Conservation (phyloP, 352 stramenopile genomes). For the Peronospora tabacina region DNA sequence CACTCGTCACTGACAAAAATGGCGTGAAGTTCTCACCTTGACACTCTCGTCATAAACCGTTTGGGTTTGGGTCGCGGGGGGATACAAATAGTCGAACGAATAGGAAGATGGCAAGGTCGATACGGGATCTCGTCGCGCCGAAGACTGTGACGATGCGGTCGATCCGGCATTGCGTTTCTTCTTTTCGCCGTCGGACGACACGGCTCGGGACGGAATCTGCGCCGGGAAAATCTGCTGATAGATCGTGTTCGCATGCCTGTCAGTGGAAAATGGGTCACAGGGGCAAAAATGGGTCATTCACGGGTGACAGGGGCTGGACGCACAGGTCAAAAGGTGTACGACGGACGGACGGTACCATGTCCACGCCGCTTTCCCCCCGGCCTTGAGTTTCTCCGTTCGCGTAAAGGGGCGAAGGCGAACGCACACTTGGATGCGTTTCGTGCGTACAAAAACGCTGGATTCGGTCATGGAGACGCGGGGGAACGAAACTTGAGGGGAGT, state of each 20-base stretch:
- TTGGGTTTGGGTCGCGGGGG: slow-evolving; percentile 52
- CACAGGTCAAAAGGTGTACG: background rate
- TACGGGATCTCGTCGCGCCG: slow-evolving; percentile 14
- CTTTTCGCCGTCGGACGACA: slow-evolving; percentile 11
- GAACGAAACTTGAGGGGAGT: slow-evolving; percentile 4
- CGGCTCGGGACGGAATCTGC: slow-evolving; percentile 34
- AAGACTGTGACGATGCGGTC: slow-evolving; percentile 34
- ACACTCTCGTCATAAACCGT: slow-evolving; percentile 84
- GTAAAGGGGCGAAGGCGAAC: slow-evolving; percentile 72
- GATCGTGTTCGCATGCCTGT: slow-evolving; percentile 82
- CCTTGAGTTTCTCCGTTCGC: slow-evolving; percentile 57
- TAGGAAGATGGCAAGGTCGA: slow-evolving; percentile 64
- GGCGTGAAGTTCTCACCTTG: slow-evolving; percentile 25
- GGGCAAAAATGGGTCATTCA: too few species aligned
- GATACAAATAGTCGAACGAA: slow-evolving; percentile 84
- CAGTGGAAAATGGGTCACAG: too few species aligned
- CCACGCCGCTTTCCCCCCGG: slow-evolving; percentile 71
- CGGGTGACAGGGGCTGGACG: too few species aligned
- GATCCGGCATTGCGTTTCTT: slow-evolving; percentile 30
- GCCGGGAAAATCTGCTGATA: slow-evolving; percentile 82
- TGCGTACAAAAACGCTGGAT: slow-evolving; percentile 22
- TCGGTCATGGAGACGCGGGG: slow-evolving; percentile 16
- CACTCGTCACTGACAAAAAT: slow-evolving; percentile 1
- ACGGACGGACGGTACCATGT: slow-evolving; percentile 66
- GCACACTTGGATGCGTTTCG: slow-evolving; percentile 76